Conservation (phyloP, 768 basidiomycete genomes). For the Serpula lacrymans region DNA sequence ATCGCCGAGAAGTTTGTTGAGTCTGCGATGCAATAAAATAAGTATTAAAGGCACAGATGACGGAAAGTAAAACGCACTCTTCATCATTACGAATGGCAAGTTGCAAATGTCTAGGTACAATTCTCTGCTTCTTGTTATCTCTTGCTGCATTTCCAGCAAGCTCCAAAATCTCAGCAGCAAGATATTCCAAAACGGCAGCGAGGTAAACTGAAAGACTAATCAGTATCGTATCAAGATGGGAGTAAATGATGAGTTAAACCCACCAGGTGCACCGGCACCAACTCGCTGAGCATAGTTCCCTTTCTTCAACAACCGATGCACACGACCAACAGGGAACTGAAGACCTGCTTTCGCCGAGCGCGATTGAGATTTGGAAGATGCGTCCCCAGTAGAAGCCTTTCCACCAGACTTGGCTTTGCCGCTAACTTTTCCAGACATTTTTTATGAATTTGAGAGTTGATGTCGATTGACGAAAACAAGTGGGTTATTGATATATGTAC, state of each 20-base stretch:
- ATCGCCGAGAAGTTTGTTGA: constrained; percentile 38
- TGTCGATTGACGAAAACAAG: not conserved
- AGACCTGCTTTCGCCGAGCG: constrained; percentile 41
- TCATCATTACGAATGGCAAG: constrained; percentile 65
- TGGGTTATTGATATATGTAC: not conserved
- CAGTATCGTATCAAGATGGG: not conserved
- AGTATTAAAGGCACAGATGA: not conserved
- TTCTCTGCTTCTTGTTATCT: constrained; percentile 59
- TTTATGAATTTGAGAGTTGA: constrained; percentile 9
- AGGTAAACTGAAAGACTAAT: constrained; percentile 43
- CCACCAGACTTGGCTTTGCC: constrained; percentile 70
- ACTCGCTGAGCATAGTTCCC: constrained; percentile 58
- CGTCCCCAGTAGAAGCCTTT: constrained; percentile 43
- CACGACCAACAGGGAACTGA: constrained; percentile 57
- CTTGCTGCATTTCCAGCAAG: constrained; percentile 56
- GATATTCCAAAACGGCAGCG: constrained; percentile 59
- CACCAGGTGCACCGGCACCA: constrained; percentile 50
- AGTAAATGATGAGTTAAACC: constrained; percentile 4
- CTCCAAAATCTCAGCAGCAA: constrained; percentile 62
- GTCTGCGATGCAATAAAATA: constrained; percentile 12
- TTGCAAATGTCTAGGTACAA: constrained; percentile 63
- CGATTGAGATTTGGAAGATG: constrained; percentile 28
- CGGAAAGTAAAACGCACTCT: constrained; percentile 28
- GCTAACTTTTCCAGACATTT: constrained; percentile 39
- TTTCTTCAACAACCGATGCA: constrained; percentile 55